These are phyloP conservation scores for Lumnitzera racemosa DNA, from an alignment of 345 rosid species.

Conservation along the genomic window DNA sequence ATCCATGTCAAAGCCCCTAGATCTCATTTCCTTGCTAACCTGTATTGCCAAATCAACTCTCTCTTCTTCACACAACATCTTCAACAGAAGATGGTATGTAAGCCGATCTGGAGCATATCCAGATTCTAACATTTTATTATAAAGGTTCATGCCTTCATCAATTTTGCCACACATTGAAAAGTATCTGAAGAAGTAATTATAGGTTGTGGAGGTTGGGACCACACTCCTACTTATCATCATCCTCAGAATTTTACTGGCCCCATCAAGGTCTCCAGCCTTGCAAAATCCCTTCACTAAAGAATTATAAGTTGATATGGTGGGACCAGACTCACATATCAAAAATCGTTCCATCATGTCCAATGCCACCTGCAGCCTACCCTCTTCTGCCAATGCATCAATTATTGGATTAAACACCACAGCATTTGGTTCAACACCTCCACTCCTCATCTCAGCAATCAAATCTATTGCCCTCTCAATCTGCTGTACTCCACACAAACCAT, in stretches of 20 bases:
- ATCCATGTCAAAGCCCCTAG: constrained; percentile 63
- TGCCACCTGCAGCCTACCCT: constrained; percentile 62
- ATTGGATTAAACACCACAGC: constrained; percentile 58
- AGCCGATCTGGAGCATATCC: constrained; percentile 62
- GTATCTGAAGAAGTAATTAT: constrained; percentile 70
- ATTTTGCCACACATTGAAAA: constrained; percentile 47
- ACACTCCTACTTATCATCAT: constrained; percentile 65
- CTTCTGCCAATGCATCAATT: constrained; percentile 74
- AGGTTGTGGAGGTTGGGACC: constrained; percentile 63
- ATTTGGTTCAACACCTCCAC: constrained; percentile 49
- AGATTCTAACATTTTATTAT: constrained; percentile 65
- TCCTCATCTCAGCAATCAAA: constrained; percentile 63
- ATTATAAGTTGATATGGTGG: constrained; percentile 65
- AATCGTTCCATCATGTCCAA: constrained; percentile 62
- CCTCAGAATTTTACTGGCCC: constrained; percentile 67
- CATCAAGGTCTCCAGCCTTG: constrained; percentile 58
- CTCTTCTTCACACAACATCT: constrained; percentile 74
- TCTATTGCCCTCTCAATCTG: constrained; percentile 57
- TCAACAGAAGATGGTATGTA: constrained; percentile 70
- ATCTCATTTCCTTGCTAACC: constrained; percentile 72
- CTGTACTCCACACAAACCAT: constrained; percentile 71
- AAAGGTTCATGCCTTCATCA: constrained; percentile 72
- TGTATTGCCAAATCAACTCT: constrained; percentile 59
- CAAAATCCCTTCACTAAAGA: constrained; percentile 74
- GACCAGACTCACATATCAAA: constrained; percentile 56